These are phyloP conservation scores for Balakata baccata DNA, from an alignment of 345 rosid genomes.

Conservation along the genomic window DNA sequence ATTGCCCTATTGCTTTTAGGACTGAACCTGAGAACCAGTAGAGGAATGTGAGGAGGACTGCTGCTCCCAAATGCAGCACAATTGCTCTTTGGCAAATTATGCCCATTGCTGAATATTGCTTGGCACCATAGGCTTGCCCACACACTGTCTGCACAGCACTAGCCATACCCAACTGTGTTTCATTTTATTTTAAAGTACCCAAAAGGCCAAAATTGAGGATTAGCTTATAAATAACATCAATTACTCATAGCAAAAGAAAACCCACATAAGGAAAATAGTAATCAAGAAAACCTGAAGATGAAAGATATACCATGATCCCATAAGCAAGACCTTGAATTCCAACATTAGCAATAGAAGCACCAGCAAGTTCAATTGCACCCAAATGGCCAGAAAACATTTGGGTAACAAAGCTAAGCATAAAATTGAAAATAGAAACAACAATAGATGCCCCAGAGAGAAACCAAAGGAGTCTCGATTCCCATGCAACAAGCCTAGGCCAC, in stretches of 20 bases:
- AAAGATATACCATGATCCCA: constrained; percentile 69
- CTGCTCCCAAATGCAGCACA: constrained; percentile 70
- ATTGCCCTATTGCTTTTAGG: constrained; percentile 59
- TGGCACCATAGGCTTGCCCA: constrained; percentile 93
- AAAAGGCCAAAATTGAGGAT: no score
- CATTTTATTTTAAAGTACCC: neutral
- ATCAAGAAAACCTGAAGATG: neutral
- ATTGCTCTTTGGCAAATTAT: constrained; percentile 87
- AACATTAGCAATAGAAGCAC: constrained; percentile 81
- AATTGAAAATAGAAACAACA: constrained; percentile 58
- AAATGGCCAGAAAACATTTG: constrained; percentile 74
- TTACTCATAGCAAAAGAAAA: no score
- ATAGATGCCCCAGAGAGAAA: constrained; percentile 70
- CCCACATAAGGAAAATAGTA: no score
- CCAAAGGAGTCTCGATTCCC: constrained; percentile 92
- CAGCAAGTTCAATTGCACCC: constrained; percentile 74
- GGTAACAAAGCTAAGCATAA: constrained; percentile 83
- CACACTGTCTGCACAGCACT: constrained; percentile 96
- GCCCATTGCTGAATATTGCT: constrained; percentile 69
- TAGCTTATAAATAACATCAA: no score
- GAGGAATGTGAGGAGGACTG: constrained; percentile 58
- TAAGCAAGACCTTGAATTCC: constrained; percentile 96
- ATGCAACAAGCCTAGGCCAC: constrained; percentile 66
- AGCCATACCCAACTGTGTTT: constrained; percentile 79
- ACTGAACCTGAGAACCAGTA: constrained; percentile 65